A percentile compares a stretch with the other conserved stretches of the same genome.
These are phyloP conservation scores for Pneumocystis carinii DNA, from an alignment of 1,139 yeast species.

Conservation along the genomic window DNA sequence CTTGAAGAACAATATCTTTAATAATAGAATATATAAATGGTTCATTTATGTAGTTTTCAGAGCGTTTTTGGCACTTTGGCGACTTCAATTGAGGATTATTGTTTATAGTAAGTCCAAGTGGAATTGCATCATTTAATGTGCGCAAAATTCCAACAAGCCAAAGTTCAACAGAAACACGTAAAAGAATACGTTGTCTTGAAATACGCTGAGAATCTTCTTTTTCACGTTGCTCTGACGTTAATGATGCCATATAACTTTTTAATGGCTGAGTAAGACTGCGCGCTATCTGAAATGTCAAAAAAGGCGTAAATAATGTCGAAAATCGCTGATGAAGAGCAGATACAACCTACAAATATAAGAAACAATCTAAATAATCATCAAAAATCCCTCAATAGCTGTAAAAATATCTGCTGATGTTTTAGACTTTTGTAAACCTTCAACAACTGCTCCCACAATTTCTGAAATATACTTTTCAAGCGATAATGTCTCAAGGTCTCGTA, in stretches of 20 bases:
- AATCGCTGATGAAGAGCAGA: slow-evolving; percentile 15
- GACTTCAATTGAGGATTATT: background rate
- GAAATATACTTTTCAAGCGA: slow-evolving; percentile 64
- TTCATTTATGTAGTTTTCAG: slow-evolving; percentile 6
- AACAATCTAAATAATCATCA: slow-evolving; percentile 26
- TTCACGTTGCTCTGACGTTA: slow-evolving; percentile 24
- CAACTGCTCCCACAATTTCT: slow-evolving; percentile 49
- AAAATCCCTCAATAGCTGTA: slow-evolving; percentile 39
- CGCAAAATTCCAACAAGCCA: slow-evolving; percentile 46
- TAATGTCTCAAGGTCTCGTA: slow-evolving; percentile 48
- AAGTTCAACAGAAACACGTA: slow-evolving; percentile 48
- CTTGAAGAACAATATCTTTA: slow-evolving; percentile 20
- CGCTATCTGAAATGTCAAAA: slow-evolving; percentile 35
- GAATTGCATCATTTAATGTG: slow-evolving; percentile 25
- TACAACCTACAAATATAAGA: slow-evolving; percentile 72
- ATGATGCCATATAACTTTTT: slow-evolving; percentile 20
- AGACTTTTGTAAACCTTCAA: slow-evolving; percentile 47
- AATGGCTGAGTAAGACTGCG: slow-evolving; percentile 36
- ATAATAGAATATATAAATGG: slow-evolving; percentile 25
- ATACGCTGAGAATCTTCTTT: slow-evolving; percentile 33
- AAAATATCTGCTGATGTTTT: slow-evolving; percentile 43
- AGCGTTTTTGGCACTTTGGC: background rate
- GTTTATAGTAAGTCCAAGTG: background rate
- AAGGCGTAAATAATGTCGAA: slow-evolving; percentile 12
- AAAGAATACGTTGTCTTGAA: slow-evolving; percentile 32